Conservation (phyloP, 2,329 filamentous ascomycete species). For the Paramyrothecium sp. region DNA sequence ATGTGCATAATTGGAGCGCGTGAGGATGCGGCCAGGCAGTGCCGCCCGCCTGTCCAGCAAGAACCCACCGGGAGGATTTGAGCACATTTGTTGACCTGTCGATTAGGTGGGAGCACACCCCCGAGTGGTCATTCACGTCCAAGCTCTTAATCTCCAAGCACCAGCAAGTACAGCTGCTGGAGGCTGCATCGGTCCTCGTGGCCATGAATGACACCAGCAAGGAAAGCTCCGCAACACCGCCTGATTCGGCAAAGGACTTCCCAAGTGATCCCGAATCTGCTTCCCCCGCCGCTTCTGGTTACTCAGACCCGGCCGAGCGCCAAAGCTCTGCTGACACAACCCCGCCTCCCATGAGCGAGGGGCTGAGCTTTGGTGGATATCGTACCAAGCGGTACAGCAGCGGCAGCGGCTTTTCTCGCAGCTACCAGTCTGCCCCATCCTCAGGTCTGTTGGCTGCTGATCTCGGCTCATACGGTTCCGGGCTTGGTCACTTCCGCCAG, state of each 20-base stretch:
- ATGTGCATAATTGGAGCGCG: background rate
- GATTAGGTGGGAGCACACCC: conserved; percentile 95
- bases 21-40: background rate
- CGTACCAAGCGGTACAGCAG: conserved; percentile 61
- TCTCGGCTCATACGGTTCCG: conserved; percentile 46
- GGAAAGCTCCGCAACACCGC: conserved; percentile 56
- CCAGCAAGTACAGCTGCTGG: conserved; percentile 95
- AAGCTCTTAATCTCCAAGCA: conserved; percentile 99
- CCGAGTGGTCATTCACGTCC: conserved; percentile 95
- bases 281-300: conserved; percentile 78
- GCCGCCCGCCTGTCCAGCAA: background rate
- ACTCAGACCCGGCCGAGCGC: conserved; percentile 73
- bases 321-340: conserved; percentile 90
- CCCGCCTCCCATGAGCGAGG: conserved; percentile 76
- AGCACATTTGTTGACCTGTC: conserved; percentile 22
- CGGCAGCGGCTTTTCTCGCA: conserved; percentile 65
- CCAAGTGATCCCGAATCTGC: conserved; percentile 79
- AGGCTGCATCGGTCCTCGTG: conserved; percentile 94
- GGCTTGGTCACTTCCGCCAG: conserved; percentile 63
- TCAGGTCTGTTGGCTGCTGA: conserved; percentile 48
- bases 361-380: conserved; percentile 52
- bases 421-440: conserved; percentile 72
- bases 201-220: conserved; percentile 69
- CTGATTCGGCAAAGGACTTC: conserved; percentile 64
- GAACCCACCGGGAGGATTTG: background rate